A percentile compares a stretch with the other conserved stretches of the same genome.
These are phyloP conservation scores for Boletales sp. DNA, from an alignment of 768 basidiomycete genomes.

Conservation along the genomic window DNA sequence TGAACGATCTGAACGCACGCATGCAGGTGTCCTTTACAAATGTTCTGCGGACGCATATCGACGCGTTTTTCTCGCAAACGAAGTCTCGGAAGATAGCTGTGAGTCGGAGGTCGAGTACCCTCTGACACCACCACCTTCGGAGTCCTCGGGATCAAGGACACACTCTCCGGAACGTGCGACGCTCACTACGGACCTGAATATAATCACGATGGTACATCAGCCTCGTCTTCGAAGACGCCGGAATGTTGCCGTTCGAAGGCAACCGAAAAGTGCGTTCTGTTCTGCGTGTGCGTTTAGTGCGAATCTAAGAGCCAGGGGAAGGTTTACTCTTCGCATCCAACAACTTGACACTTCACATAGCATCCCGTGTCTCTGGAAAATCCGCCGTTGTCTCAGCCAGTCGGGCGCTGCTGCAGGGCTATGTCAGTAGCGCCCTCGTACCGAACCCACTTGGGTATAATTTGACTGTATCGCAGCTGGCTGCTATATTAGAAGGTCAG, in stretches of 20 bases:
- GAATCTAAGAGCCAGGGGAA: slow-evolving; percentile 13
- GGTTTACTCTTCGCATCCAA: slow-evolving; percentile 6
- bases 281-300: not conserved
- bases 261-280: slow-evolving; percentile 19
- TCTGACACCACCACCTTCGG: slow-evolving; percentile 74
- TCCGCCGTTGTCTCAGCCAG: slow-evolving; percentile 59
- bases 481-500: slow-evolving; percentile 58
- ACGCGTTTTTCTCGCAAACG: slow-evolving; percentile 29
- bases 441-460: slow-evolving; percentile 19
- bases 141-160: slow-evolving; percentile 62
- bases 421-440: not conserved
- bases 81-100: slow-evolving; percentile 31
- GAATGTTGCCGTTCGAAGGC: slow-evolving; percentile 24
- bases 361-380: slow-evolving; percentile 61
- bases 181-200: slow-evolving; percentile 9
- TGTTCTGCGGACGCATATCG: slow-evolving; percentile 41
- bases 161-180: slow-evolving; percentile 47
- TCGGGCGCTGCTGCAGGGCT: slow-evolving; percentile 37
- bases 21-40: slow-evolving; percentile 39
- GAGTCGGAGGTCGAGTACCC: slow-evolving; percentile 67
- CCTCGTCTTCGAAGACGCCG: slow-evolving; percentile 19
- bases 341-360: slow-evolving; percentile 49
- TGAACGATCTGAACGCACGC: slow-evolving; percentile 5
- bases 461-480: slow-evolving; percentile 45
- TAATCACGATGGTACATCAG: slow-evolving; percentile 17